phyloP scores from a whole-genome alignment of 768 basidiomycete genomes.

The Lactarius vividus region DNA sequence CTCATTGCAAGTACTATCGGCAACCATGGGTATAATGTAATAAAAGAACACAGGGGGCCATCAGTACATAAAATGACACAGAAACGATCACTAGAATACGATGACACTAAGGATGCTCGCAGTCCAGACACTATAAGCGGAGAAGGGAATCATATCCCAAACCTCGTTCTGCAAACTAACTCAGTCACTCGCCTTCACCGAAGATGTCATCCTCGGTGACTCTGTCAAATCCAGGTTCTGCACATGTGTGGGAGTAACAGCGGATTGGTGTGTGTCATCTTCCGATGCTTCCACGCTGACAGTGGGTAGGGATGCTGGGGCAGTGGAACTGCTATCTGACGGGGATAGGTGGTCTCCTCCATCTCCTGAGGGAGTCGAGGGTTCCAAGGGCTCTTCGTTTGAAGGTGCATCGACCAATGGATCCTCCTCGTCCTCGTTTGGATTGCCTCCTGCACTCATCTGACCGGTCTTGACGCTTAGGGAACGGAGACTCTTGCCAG shows the following conservation, averaged over 20 bases:
- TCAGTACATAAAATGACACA: constrained; percentile 26
- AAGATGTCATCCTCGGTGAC: not conserved
- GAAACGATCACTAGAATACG: constrained; percentile 3
- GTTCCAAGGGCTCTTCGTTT: not conserved
- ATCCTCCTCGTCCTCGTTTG: constrained; percentile 28
- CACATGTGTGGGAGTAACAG: constrained; percentile 2
- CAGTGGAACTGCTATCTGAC: not conserved
- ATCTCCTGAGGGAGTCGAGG: constrained; percentile 7
- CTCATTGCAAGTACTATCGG: not conserved
- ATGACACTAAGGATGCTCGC: constrained; percentile 14
- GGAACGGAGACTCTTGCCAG: constrained; percentile 19
- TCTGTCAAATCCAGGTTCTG: not conserved
- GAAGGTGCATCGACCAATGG: constrained; percentile 12
- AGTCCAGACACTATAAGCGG: constrained; percentile 11
- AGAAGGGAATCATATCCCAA: not conserved
- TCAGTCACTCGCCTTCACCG: not conserved
- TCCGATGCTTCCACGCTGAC: not conserved
- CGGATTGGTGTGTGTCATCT: not conserved
- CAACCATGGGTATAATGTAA: constrained; percentile 27
- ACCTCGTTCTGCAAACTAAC: not conserved
- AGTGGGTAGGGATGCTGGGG: constrained; percentile 5
- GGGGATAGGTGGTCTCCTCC: constrained; percentile 1
- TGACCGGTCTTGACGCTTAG: constrained; percentile 29
- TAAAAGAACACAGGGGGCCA: constrained; percentile 43
- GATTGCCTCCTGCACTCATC: constrained; percentile 44